Evolutionary conservation across 2,329 filamentous ascomycete species (phyloP), one percentile per base, ranked within the genome.

Genomic region (Coniochaeta hoffmannii): DNA sequence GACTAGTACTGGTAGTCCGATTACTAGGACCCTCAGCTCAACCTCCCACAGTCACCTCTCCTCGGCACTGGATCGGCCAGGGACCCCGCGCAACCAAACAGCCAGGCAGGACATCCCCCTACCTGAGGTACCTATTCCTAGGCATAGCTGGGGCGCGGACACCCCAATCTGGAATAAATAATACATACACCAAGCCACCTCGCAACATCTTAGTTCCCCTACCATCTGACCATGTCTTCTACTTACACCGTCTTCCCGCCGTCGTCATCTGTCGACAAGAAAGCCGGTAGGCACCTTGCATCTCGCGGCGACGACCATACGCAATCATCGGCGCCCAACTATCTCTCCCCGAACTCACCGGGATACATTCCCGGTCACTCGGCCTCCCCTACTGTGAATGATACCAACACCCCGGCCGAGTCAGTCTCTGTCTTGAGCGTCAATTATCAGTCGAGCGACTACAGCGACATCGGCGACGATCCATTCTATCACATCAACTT

Each of bases 401-500:
- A 66, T 59, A 68, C 69, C 53, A 64, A 76, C 56, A 81, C 79
- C 0, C 78, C 79, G 11, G 74, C 74, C 59, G 79, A 77, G 57
- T 80, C 78, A 14, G 67, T 73, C 53, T 75, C 75, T 3, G 73
- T 70, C 24, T 64, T 73, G 44, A 77, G 75, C 59, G 56, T 69
- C 53, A 69, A 76, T 59, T 80, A 77, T 59, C 76, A 76, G 60
- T 65, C 75, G 3, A 80, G 77, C 66, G 76, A 80, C 59, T 73
- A 69, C 60, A 69, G 76, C 62, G 79, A 76, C 31, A 59, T 66
- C 44, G 62, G 69, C 51, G 71, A 75, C 56, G 79, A 83, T 59
- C 74, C 76, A 14, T 80, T 80, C 68, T 78, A 77, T 55, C 75
- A 75, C 55, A 69, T 74, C 57, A 70, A 79, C 65, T 80, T 81